Conservation (phyloP, 495 filamentous ascomycete genomes). For the Penicillium parvum region DNA sequence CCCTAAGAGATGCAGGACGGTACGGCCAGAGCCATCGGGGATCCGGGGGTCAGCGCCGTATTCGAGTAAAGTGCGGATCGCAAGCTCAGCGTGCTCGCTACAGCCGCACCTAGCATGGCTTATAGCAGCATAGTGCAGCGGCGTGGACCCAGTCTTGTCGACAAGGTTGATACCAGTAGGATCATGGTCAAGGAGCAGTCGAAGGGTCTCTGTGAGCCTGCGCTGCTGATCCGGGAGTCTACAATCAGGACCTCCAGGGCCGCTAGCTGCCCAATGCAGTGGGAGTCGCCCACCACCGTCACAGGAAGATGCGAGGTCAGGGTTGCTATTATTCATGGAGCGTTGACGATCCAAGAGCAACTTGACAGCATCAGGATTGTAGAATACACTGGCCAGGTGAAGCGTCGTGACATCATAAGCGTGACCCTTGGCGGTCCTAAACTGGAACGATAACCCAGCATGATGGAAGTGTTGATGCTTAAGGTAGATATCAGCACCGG, state of each 20-base stretch:
- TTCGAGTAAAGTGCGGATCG: slow-evolving; percentile 7
- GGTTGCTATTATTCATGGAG: background rate
- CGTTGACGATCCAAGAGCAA: background rate
- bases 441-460: background rate
- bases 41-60: slow-evolving; percentile 5
- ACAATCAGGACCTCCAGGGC: background rate
- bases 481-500: background rate
- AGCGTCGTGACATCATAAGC: background rate
- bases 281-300: slow-evolving; percentile 12
- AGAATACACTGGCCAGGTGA: background rate
- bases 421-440: background rate
- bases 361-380: background rate
- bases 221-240: slow-evolving; percentile 3
- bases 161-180: slow-evolving; percentile 5
- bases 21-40: background rate
- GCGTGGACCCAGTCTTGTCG: slow-evolving; percentile 7
- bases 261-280: slow-evolving; percentile 12
- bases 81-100: slow-evolving; percentile 3
- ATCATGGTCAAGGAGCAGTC: slow-evolving; percentile 4
- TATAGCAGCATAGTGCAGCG: background rate
- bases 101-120: slow-evolving; percentile 3
- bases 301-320: background rate
- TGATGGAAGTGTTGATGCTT: background rate
- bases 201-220: slow-evolving; percentile 2
- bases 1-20: slow-evolving; percentile 7